Evolutionary conservation across 202 grass and related monocot genomes (phyloP), one percentile per base, ranked within the genome.

Genomic region (Hordeum pubiflorum): DNA sequence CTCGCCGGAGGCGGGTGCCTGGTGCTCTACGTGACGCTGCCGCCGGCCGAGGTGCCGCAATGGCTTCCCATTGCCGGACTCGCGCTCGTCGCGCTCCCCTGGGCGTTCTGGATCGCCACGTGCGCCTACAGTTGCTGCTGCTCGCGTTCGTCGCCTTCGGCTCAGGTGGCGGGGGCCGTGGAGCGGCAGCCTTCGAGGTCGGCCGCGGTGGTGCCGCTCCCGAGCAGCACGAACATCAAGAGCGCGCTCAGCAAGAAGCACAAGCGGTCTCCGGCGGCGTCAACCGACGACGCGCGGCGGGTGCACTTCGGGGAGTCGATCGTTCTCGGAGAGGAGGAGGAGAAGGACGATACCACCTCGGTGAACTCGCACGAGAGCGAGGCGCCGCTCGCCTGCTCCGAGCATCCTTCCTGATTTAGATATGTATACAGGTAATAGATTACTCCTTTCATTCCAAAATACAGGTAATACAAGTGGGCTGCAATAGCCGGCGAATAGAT

Each of bases 101-200:
- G 85, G 85, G 50, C 80, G 43, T 93, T 93, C 82, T 90, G 91
- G 91, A 56, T 77, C 52, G 33, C 43, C 38, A 90, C 82, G 43
- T 93, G 85, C 75, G 43, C 78, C 24, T 90, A 88, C 82, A 71
- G 85, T 7, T 83, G 74, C 69, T 67, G 81, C 64, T 76, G 63
- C 82, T 76, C 63, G 13, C 10, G 24, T 9, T 29, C 18, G 15
- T 61, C 48, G 4, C 5, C 36, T 21, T 0, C 54, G 40, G 37
- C 12, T 57, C 4, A 66, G 34, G 41, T 24, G 1, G n/a, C 65
- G 20, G 63, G 63, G 18, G 18, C 5, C 34, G 26, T 72, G 77
- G 77, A 58, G 33, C 43, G 82, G 77, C 82, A 70, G 64, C 10
- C 70, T 44, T 81, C 70, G 40, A 62, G 81, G 73, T 21, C 66